These are phyloP conservation scores for Hemerocallis citrina DNA, from an alignment of 106 monocot species.

Conservation along the genomic window DNA sequence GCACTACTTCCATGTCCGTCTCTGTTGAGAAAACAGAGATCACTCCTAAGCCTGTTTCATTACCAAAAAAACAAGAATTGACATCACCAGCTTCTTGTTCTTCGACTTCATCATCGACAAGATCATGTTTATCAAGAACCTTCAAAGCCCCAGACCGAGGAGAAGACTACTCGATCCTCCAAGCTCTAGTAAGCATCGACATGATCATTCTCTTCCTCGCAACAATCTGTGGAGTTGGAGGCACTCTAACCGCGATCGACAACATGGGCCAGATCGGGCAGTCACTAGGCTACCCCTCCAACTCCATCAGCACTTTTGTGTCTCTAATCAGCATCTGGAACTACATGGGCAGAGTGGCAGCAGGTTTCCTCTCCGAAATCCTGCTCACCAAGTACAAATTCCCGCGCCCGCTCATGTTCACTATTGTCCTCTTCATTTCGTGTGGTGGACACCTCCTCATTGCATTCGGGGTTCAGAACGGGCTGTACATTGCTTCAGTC, in stretches of 20 bases:
- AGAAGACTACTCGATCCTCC: not conserved
- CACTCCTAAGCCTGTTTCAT: too few relatives aligned
- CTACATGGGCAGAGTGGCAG: slow-evolving; percentile 40
- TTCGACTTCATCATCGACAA: too few relatives aligned
- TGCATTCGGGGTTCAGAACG: slow-evolving; percentile 50
- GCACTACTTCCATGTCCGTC: not conserved
- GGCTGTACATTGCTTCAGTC: slow-evolving; percentile 60
- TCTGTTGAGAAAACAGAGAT: not conserved
- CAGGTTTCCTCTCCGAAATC: slow-evolving; percentile 62
- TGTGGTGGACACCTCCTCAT: slow-evolving; percentile 59
- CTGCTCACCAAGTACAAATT: slow-evolving; percentile 39
- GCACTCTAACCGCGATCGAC: slow-evolving; percentile 70
- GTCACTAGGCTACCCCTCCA: slow-evolving; percentile 50
- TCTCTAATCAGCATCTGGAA: slow-evolving; percentile 88
- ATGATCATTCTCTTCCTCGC: not conserved
- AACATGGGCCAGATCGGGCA: slow-evolving; percentile 87
- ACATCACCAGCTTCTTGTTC: too few relatives aligned
- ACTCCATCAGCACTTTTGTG: slow-evolving; percentile 46
- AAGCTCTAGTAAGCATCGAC: not conserved
- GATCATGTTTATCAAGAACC: not conserved
- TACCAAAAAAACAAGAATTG: too few relatives aligned
- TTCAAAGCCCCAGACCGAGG: not conserved
- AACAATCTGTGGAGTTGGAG: slow-evolving; percentile 48
- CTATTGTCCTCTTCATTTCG: slow-evolving; percentile 33
- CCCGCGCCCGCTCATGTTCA: slow-evolving; percentile 46